A percentile compares a stretch with the other conserved stretches of the same genome.
Conservation (phyloP, 257 asterid genomes). For the Cinchona pubescens region DNA sequence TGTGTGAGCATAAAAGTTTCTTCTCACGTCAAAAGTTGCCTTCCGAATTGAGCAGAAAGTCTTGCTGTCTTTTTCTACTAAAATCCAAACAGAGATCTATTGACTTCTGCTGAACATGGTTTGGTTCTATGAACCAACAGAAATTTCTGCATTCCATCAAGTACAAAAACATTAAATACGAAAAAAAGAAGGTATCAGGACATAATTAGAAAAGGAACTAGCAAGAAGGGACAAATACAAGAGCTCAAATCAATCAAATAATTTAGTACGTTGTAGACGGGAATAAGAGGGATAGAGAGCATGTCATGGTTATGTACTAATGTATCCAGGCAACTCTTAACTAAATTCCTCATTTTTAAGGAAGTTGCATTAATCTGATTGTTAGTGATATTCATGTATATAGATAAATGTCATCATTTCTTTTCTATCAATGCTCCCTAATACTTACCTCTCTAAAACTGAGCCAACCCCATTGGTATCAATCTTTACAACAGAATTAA, state of each 20-base stretch:
- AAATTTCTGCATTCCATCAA: conserved; percentile 12
- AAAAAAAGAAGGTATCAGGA: not conserved
- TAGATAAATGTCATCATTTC: not conserved
- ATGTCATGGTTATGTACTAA: not conserved
- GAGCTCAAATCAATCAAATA: not conserved
- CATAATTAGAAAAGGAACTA: not conserved
- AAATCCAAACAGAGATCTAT: not conserved
- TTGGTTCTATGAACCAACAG: not conserved
- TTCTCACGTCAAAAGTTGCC: not conserved
- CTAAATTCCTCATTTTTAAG: not conserved
- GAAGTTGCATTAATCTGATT: not conserved
- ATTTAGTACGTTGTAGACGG: not conserved
- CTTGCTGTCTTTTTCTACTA: not conserved
- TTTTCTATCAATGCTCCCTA: not conserved
- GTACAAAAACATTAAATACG: not conserved
- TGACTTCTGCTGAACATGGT: not conserved
- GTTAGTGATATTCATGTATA: not conserved
- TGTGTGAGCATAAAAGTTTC: not conserved
- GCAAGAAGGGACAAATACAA: not conserved
- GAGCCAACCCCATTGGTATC: not conserved
- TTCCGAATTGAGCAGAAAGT: conserved; percentile 15
- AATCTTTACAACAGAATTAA: not conserved
- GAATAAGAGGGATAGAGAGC: not conserved
- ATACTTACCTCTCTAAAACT: not conserved
- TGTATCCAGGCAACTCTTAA: conserved; percentile 2